These are phyloP conservation scores for Cylindrotheca closterium DNA, from an alignment of 108 stramenopile species.

Conservation along the genomic window DNA sequence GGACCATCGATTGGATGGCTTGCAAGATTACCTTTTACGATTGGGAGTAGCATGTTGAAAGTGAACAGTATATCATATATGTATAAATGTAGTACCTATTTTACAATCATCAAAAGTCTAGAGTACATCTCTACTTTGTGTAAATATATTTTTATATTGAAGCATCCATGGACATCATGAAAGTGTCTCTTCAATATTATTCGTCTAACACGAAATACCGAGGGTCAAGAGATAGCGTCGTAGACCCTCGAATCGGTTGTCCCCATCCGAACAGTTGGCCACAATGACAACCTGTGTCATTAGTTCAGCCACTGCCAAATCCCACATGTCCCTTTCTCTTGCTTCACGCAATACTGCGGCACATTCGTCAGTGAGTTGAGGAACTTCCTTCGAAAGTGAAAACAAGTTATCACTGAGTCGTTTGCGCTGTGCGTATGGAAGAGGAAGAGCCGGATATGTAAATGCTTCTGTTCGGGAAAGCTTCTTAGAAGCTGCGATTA, in stretches of 20 bases:
- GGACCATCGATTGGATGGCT: constrained; percentile 65
- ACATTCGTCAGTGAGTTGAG: constrained; percentile 67
- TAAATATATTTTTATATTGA: not conserved
- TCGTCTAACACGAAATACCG: constrained; percentile 68
- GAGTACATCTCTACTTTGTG: not conserved
- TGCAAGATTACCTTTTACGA: constrained; percentile 56
- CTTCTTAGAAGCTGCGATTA: constrained; percentile 36
- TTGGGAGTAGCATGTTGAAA: constrained; percentile 64
- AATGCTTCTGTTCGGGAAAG: constrained; percentile 39
- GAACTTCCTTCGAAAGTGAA: constrained; percentile 65
- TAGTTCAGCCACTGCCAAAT: constrained; percentile 80
- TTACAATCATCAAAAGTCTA: no score
- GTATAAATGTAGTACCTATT: no score
- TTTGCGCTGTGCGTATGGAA: constrained; percentile 76
- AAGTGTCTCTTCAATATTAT: not conserved
- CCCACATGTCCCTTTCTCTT: constrained; percentile 70
- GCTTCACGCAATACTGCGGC: constrained; percentile 73
- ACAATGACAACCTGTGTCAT: constrained; percentile 80
- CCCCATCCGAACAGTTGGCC: constrained; percentile 59
- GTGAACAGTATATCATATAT: not conserved
- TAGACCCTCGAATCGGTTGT: constrained; percentile 69
- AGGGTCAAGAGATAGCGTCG: constrained; percentile 64
- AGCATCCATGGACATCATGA: not conserved
- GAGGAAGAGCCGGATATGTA: constrained; percentile 62
- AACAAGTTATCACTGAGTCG: constrained; percentile 75